These are phyloP conservation scores for Closterium sp. DNA, from an alignment of 139 green algal species.

Conservation along the genomic window DNA sequence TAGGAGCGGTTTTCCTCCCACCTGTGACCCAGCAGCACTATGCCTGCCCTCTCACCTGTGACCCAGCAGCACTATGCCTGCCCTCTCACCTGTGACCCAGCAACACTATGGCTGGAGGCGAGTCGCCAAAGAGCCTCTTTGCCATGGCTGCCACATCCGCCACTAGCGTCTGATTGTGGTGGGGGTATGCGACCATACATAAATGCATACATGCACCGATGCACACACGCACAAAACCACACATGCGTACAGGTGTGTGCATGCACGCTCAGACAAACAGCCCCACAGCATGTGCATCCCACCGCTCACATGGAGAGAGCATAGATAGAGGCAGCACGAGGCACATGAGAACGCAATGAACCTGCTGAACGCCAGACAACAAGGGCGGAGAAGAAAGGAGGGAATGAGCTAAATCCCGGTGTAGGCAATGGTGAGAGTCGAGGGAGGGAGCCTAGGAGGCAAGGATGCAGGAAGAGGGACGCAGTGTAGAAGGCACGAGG, in stretches of 20 bases:
- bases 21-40: background rate
- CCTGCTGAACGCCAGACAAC: too few relatives aligned
- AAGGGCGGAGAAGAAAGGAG: too few relatives aligned
- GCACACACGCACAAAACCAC: background rate
- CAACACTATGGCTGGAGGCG: constrained; percentile 37
- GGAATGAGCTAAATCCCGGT: too few relatives aligned
- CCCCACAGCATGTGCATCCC: background rate
- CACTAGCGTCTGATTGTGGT: constrained; percentile 19
- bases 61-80: constrained; percentile 30
- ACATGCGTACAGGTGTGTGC: background rate
- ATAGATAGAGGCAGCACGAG: too few relatives aligned
- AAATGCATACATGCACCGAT: background rate
- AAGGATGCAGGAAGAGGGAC: too few relatives aligned
- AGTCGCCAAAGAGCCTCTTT: constrained; percentile 27
- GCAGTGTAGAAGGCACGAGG: too few relatives aligned
- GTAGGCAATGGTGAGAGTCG: too few relatives aligned
- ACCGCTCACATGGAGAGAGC: background rate
- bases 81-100: constrained; percentile 41
- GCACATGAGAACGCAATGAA: too few relatives aligned
- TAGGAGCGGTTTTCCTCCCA: too few relatives aligned
- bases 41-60: background rate
- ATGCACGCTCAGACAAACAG: constrained; percentile 2
- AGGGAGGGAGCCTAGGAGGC: too few relatives aligned
- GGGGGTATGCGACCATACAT: background rate
- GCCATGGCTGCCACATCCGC: constrained; percentile 34